Evolutionary conservation across 257 asterid genomes (phyloP).

Genomic region (Paraleonurus japonicus): DNA sequence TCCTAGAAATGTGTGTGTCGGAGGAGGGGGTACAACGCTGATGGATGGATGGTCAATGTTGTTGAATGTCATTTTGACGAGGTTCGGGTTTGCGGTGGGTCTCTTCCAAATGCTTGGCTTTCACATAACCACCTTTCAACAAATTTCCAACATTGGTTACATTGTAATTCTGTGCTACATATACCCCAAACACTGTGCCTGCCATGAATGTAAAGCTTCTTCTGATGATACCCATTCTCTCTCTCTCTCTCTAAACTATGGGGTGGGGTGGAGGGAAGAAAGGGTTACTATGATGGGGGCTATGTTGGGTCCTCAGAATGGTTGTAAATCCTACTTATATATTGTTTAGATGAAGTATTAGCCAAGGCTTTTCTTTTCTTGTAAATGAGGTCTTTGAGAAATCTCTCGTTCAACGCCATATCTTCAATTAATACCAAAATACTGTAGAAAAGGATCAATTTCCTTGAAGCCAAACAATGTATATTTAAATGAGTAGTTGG

Average conservation of each 20-base stretch:
- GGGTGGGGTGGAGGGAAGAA: no score
- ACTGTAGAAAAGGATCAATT: not conserved
- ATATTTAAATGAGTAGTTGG: not conserved
- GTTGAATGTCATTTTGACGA: not conserved
- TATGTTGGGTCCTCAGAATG: not conserved
- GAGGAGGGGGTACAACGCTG: no score
- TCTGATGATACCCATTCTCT: slow-evolving; percentile 33
- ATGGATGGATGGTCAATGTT: slow-evolving; percentile 6
- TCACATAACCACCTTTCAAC: slow-evolving; percentile 17
- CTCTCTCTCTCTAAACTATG: no score
- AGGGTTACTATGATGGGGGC: not conserved
- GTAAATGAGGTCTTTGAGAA: not conserved
- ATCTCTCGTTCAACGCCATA: not conserved
- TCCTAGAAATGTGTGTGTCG: no score
- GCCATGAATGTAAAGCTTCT: slow-evolving; percentile 35
- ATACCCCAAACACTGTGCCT: slow-evolving; percentile 39
- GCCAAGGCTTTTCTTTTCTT: not conserved
- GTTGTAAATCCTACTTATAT: not conserved
- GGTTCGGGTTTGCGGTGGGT: slow-evolving; percentile 30
- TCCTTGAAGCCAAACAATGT: not conserved
- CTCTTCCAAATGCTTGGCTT: slow-evolving; percentile 34
- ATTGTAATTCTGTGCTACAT: slow-evolving; percentile 43
- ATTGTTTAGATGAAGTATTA: not conserved
- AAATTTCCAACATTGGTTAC: slow-evolving; percentile 32
- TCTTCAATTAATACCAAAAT: not conserved